Percentiles rank a stretch among this genome's conserved stretches.
Conservation (phyloP, 805 yeast species). For the Ogataea neopini region DNA sequence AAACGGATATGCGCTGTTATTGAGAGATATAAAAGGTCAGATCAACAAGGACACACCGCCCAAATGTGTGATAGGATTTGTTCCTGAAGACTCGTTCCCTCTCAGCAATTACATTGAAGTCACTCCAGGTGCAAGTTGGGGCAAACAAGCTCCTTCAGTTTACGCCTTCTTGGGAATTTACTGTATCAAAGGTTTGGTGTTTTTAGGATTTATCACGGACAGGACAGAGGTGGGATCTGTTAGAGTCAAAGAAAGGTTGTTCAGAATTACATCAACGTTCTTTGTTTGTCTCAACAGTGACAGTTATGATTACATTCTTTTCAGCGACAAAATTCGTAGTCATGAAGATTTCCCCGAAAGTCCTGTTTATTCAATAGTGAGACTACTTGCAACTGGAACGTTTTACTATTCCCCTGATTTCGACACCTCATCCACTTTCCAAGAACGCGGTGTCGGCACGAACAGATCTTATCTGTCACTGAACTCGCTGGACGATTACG, state of each 20-base stretch:
- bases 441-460: conserved; percentile 42
- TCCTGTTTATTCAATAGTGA: conserved; percentile 48
- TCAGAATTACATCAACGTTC: conserved; percentile 57
- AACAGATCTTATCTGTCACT: conserved; percentile 21
- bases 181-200: conserved; percentile 52
- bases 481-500: conserved; percentile 42
- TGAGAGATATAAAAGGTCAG: conserved; percentile 46
- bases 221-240: conserved; percentile 60
- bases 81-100: conserved; percentile 42
- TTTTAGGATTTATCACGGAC: conserved; percentile 58
- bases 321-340: conserved; percentile 17
- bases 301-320: conserved; percentile 45
- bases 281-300: conserved; percentile 64
- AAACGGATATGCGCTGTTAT: conserved; percentile 56
- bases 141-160: conserved; percentile 13
- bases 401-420: conserved; percentile 50
- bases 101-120: conserved; percentile 45
- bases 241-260: conserved; percentile 52
- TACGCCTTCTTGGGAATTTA: conserved; percentile 66
- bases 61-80: conserved; percentile 54
- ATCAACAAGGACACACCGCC: conserved; percentile 31
- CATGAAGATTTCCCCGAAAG: conserved; percentile 26
- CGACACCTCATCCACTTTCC: conserved; percentile 46
- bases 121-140: conserved; percentile 19
- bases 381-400: conserved; percentile 46